These are phyloP conservation scores for Yamagishiella unicocca DNA, from an alignment of 139 green algal genomes.

Conservation along the genomic window DNA sequence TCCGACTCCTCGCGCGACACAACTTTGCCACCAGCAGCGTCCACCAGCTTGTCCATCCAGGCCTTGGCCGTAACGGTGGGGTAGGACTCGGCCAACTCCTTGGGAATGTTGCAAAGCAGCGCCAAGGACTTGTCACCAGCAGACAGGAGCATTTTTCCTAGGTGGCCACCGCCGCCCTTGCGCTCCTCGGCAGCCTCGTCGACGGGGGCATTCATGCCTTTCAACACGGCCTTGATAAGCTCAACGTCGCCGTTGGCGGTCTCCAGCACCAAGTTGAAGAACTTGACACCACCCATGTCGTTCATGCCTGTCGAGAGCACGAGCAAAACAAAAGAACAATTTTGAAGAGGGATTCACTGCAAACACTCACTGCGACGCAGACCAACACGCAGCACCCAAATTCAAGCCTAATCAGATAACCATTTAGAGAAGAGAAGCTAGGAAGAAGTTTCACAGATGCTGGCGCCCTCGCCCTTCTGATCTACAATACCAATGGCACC, in stretches of 20 bases:
- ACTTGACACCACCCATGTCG: conserved; percentile 83
- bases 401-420: too few relatives aligned
- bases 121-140: conserved; percentile 80
- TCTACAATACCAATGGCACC: conserved; percentile 1
- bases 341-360: too few relatives aligned
- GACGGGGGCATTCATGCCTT: conserved; percentile 79
- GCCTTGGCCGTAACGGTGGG: conserved; percentile 67
- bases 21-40: conserved; percentile 42
- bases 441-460: too few relatives aligned
- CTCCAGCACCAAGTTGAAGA: conserved; percentile 87
- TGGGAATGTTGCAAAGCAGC: conserved; percentile 79
- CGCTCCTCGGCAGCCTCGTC: conserved; percentile 87
- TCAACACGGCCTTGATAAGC: conserved; percentile 74
- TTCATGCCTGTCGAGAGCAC: conserved; percentile 53
- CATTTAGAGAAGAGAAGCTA: too few relatives aligned
- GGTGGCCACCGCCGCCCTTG: conserved; percentile 79
- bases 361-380: too few relatives aligned
- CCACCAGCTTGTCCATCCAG: conserved; percentile 56
- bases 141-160: conserved; percentile 80
- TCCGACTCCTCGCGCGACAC: conserved; percentile 62
- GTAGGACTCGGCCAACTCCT: conserved; percentile 69
- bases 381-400: too few relatives aligned
- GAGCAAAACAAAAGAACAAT: too few relatives aligned
- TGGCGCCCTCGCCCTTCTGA: too few relatives aligned
- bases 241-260: conserved; percentile 72